Base-by-base conservation (phyloP, 768 basidiomycete species). In the Tremella fuciformis region DNA sequence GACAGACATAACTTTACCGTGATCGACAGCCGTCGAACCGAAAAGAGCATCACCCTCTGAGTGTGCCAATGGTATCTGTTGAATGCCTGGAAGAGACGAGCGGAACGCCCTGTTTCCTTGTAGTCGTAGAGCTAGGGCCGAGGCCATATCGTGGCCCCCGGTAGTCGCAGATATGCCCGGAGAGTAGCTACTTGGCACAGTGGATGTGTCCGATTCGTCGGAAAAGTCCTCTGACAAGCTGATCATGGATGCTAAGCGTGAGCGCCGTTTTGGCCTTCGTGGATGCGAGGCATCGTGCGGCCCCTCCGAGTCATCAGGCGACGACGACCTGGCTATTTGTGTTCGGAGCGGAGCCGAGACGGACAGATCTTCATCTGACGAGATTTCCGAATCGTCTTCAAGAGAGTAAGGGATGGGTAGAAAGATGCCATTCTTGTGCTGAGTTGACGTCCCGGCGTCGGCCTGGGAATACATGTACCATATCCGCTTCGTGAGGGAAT, bases 401-500 rank as follows among this genome's bases (percentile, higher is more conserved):
- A 56, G 21, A 9, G 41, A 44, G 37, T 39, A 24, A 24, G 71
- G 72, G 9, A 52, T 57, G 3, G 76, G 68, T 37, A 76, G 56
- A 53, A 66, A 71, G 15, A 68, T 49, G 8, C 64, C 55, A n/a
- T 64, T 46, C 16, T 58, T 58, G 22, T 74, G 59, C 47, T 55
- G 55, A 8, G 42, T 21, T 9, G 41, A 53, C 55, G 39, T 13
- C 7, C 19, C 18, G 13, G 46, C 38, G 6, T 58, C 64, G 8
- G 21, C 41, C 7, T 54, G 63, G 26, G 41, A 7, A 41, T 68
- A 70, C 66, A 73, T 61, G 44, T 62, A 73, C 53, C 57, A 59
- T 3, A 73, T 62, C 63, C 92, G 82, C 22, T 82, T 82, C 1
- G 90, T 91, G 21, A 80, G 70, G 22, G 69, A 71, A 73, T 96